Conservation (phyloP, 192 early-diverging fungal species). For the Phycomyces nitens region DNA sequence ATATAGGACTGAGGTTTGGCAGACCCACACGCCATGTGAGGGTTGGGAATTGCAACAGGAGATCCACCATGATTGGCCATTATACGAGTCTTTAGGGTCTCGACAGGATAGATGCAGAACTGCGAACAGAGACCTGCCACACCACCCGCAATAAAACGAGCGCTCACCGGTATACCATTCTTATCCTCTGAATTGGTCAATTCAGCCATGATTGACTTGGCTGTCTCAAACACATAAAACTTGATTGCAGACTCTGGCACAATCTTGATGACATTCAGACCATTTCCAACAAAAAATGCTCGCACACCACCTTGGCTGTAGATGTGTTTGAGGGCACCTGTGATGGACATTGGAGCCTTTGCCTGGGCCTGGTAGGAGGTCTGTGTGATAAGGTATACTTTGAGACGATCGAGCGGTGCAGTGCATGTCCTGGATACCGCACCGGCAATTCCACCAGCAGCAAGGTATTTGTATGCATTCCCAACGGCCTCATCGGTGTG, state of each 20-base stretch:
- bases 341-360: slow-evolving; percentile 22
- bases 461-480: slow-evolving; percentile 61
- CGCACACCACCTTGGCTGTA: slow-evolving; percentile 63
- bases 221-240: slow-evolving; percentile 70
- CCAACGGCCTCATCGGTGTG: slow-evolving; percentile 40
- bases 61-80: slow-evolving; percentile 57
- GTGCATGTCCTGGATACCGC: slow-evolving; percentile 68
- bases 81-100: slow-evolving; percentile 71
- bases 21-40: not conserved
- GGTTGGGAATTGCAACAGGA: slow-evolving; percentile 1
- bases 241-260: slow-evolving; percentile 74
- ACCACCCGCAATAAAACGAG: slow-evolving; percentile 69
- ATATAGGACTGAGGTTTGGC: slow-evolving; percentile 30
- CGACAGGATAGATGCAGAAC: slow-evolving; percentile 73
- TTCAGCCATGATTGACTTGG: slow-evolving; percentile 45
- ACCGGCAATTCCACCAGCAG: slow-evolving; percentile 69
- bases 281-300: slow-evolving; percentile 74
- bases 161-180: slow-evolving; percentile 39
- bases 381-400: slow-evolving; percentile 55
- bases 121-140: slow-evolving; percentile 68
- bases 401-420: slow-evolving; percentile 73
- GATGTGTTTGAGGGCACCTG: slow-evolving; percentile 48
- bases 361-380: slow-evolving; percentile 27
- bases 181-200: slow-evolving; percentile 39
- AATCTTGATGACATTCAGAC: slow-evolving; percentile 75